Percentiles rank a stretch among this genome's conserved stretches.
phyloP scores from a whole-genome alignment of 495 filamentous ascomycete genomes.

The Articulospora tetracladia region DNA sequence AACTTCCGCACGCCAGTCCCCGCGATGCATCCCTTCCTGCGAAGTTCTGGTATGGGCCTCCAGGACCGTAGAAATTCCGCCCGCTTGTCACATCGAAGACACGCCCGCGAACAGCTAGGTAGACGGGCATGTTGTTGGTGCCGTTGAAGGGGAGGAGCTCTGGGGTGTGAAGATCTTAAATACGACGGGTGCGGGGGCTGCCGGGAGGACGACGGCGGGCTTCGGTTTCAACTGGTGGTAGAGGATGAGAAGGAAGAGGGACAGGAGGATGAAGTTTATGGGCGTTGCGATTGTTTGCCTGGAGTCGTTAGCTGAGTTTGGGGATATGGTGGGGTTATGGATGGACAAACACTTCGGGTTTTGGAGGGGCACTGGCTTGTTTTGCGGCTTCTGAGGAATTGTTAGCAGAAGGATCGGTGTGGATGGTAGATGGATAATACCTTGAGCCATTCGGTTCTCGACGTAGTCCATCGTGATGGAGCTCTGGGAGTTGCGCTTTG shows the following conservation, averaged over 20 bases:
- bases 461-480: slow-evolving; percentile 49
- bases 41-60: slow-evolving; percentile 85
- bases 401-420: slow-evolving; percentile 20
- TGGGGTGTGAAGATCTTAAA: slow-evolving; percentile 90
- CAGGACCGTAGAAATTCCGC: slow-evolving; percentile 78
- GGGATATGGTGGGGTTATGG: slow-evolving; percentile 3
- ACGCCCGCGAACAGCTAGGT: slow-evolving; percentile 84
- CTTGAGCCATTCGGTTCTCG: slow-evolving; percentile 48
- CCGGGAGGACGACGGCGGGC: slow-evolving; percentile 56
- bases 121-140: slow-evolving; percentile 66
- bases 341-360: slow-evolving; percentile 18
- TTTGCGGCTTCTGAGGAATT: slow-evolving; percentile 24
- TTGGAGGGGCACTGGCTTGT: slow-evolving; percentile 2
- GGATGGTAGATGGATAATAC: slow-evolving; percentile 23
- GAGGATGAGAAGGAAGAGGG: slow-evolving; percentile 62
- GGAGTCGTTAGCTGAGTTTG: slow-evolving; percentile 19
- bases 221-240: slow-evolving; percentile 62
- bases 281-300: slow-evolving; percentile 62
- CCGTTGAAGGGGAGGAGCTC: slow-evolving; percentile 89
- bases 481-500: background rate
- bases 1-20: slow-evolving; percentile 86
- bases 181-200: slow-evolving; percentile 68
- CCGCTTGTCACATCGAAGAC: slow-evolving; percentile 90
- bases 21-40: slow-evolving; percentile 84
- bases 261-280: slow-evolving; percentile 72